Base-by-base conservation (phyloP, 345 rosid genomes). In the Eucalyptus urophylla region DNA sequence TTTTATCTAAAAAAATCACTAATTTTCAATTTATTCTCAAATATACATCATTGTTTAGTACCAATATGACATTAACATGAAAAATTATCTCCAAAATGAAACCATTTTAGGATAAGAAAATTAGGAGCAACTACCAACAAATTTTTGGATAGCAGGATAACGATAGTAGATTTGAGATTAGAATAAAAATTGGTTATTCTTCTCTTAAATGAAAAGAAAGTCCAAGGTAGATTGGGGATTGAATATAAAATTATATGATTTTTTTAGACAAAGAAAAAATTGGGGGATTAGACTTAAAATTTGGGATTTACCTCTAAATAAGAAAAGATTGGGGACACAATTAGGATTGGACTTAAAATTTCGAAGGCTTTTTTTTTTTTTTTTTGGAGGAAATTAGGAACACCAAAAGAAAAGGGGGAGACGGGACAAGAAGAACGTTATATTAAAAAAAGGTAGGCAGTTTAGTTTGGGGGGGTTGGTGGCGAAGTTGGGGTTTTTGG, bases 51-150 rank as follows among this genome's bases (percentile, higher is more conserved):
- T 24, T 22, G 1, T 56, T 22, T 25, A 10, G 6, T 24, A 29
- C 14, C 29, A 56, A 11, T 0, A 24, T 5, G 6, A 56, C 62
- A 24, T 24, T 22, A 22, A 56, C 29, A 56, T 25, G 13, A 56
- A 33, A 56, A 56, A 22, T 56, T 56, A 4, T 24, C 14, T 56
- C 1, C 62, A 56, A 24, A 56, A 56, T 10, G 29, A 56, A 56
- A 24, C 1, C 3, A 56, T 5, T 56, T 11, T 24, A 56, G 3
- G 3, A 56, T 4, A 56, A 2, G 14, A 56, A 24, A 56, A 56
- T 24, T 24, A 22, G 62, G 14, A 25, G 1, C 62, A 5, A 2
- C 0, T 56, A 4, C 0, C 1, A 1, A 0, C 29, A 25, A 10
- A 0, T 24, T 24, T 56, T 56, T 24, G 62, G 13, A 49, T 22